Conservation (phyloP, 2,329 filamentous ascomycete genomes). For the Microascus cirrosus region DNA sequence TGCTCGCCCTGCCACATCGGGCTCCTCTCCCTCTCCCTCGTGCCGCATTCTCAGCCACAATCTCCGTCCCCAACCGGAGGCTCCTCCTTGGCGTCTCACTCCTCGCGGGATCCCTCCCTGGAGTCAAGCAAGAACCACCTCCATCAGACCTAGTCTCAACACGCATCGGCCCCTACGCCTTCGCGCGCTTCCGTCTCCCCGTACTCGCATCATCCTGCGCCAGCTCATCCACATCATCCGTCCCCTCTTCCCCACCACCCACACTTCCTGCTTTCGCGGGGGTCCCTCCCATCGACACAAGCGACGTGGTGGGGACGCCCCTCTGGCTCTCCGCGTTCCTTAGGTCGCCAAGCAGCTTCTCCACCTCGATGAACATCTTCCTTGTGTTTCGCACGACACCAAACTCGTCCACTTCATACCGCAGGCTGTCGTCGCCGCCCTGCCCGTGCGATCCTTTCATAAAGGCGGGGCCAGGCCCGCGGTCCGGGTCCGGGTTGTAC, state of each 20-base stretch:
- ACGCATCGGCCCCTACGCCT: conserved; percentile 3
- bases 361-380: conserved; percentile 82
- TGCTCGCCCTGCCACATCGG: background rate
- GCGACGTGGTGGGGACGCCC: conserved; percentile 22
- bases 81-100: background rate
- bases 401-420: conserved; percentile 66
- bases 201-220: conserved; percentile 22
- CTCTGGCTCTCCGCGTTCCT: conserved; percentile 58
- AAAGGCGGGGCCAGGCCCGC: conserved; percentile 56
- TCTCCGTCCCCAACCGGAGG: background rate
- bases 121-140: background rate
- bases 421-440: conserved; percentile 31
- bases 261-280: conserved; percentile 12
- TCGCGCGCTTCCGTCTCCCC: conserved; percentile 6
- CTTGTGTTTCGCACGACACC: conserved; percentile 79
- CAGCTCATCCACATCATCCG: conserved; percentile 37
- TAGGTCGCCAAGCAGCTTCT: conserved; percentile 66
- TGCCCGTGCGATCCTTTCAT: conserved; percentile 23
- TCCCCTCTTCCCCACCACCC: conserved; percentile 22
- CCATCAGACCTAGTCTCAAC: conserved; percentile 1
- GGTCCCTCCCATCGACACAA: conserved; percentile 9
- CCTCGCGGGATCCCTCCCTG: background rate
- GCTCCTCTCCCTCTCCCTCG: background rate
- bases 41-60: background rate
- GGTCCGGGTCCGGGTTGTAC: conserved; percentile 82